Percentiles rank a stretch among this genome's conserved stretches.
These are phyloP conservation scores for Zasmidium cellare DNA, from an alignment of 2,329 filamentous ascomycete genomes.

Conservation along the genomic window DNA sequence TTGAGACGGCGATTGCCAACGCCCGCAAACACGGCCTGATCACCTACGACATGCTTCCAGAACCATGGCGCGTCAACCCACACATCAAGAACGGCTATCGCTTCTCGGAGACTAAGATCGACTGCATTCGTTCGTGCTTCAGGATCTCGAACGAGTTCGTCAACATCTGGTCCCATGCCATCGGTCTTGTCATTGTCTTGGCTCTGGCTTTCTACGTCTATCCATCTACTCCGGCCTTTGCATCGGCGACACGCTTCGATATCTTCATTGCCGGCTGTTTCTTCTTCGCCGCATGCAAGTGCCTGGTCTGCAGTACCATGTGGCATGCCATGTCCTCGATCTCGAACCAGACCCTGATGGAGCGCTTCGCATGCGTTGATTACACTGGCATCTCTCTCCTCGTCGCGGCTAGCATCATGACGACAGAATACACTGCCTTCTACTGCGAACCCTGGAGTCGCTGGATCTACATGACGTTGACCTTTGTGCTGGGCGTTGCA, in stretches of 20 bases:
- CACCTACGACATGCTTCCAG: conserved; percentile 83
- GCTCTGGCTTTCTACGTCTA: conserved; percentile 95
- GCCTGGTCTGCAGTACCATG: conserved; percentile 88
- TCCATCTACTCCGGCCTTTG: conserved; percentile 82
- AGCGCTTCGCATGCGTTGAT: conserved; percentile 95
- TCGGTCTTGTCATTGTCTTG: conserved; percentile 86
- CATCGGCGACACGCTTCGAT: conserved; percentile 80
- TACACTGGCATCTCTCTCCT: conserved; percentile 96
- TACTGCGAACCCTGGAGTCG: conserved; percentile 92
- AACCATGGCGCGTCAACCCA: conserved; percentile 92
- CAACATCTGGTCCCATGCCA: conserved; percentile 96
- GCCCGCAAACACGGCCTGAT: conserved; percentile 83
- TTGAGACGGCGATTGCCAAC: conserved; percentile 81
- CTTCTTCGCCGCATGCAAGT: conserved; percentile 94
- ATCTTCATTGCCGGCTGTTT: conserved; percentile 90
- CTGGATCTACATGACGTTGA: conserved; percentile 81
- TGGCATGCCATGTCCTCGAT: conserved; percentile 99
- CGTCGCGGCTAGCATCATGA: conserved; percentile 95
- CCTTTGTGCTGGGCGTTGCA: conserved; percentile 75
- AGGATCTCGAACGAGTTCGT: conserved; percentile 89
- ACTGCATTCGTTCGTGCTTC: conserved; percentile 75
- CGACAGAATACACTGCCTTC: conserved; percentile 97
- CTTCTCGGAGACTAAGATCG: conserved; percentile 87
- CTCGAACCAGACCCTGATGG: conserved; percentile 83
- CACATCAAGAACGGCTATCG: conserved; percentile 91